Evolutionary conservation across 176 grass and related monocot species (phyloP), one percentile per base, ranked within the genome.

Genomic region (Bolboschoenus planiculmis): DNA sequence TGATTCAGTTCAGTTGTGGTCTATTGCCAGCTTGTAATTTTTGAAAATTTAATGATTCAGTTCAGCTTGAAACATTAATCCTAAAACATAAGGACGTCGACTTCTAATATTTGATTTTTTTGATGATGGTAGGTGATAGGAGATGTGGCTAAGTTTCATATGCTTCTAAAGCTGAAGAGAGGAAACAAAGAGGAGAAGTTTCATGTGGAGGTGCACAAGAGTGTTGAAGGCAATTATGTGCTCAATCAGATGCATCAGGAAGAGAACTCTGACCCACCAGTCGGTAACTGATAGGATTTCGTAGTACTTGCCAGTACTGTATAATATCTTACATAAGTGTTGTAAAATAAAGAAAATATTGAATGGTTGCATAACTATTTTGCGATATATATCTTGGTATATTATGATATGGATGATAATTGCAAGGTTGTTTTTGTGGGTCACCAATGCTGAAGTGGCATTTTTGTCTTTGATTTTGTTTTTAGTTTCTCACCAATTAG

Each of bases 161-260:
- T 98, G 83, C 84, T 98, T 70, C 81, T 98, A 79, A 98, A 93
- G 87, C 87, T 98, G 27, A 98, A 93, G 87, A 93, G 90, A 72
- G 96, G 96, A 54, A 90, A 9, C 46, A 93, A 93, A 83, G 96
- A 93, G 87, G 92, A 93, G 83, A 99, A 93, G 29, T 87, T 88
- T 65, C 91, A 91, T 72, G 92, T 89, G 0, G 96, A 99, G 82
- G 96, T 99, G 79, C 92, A 99, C 40, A 99, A 93, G 83, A 95
- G 67, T 29, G 83, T 93, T 5, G 92, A 95, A 85, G 96, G 96
- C 13, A 84, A 80, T 73, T 98, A 95, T 79, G 87, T 90, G 55
- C 78, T 98, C 81, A 90, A 91, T 48, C 84, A 95, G 75, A 86
- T 94, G 86, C 85, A 90, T 39, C 86, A 56, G 76, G 87, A 75